Conservation (phyloP, 306 rosid species). For the Prinsepia uniflora region DNA sequence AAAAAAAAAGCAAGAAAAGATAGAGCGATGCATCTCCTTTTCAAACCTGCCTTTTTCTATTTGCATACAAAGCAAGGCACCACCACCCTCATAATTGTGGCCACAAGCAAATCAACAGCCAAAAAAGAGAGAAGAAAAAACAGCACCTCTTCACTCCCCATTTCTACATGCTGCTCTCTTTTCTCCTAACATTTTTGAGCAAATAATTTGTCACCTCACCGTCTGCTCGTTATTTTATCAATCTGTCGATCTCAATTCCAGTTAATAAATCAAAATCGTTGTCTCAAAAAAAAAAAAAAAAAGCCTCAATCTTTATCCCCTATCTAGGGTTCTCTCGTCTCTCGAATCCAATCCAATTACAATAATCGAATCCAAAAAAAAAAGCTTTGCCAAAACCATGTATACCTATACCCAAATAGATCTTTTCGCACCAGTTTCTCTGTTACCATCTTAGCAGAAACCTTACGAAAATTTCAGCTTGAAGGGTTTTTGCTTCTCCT, state of each 20-base stretch:
- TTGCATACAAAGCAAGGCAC: not conserved
- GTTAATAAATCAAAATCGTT: conserved; percentile 1
- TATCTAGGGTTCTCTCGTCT: conserved; percentile 53
- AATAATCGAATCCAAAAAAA: not conserved
- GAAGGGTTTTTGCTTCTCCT: conserved; percentile 24
- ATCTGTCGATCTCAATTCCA: conserved; percentile 10
- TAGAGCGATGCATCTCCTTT: conserved; percentile 3
- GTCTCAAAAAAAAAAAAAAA: not conserved
- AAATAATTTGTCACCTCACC: not conserved
- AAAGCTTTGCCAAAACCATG: conserved; percentile 20
- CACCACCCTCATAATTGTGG: not conserved
- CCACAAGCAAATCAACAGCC: not conserved
- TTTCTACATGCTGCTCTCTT: not conserved
- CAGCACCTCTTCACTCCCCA: not conserved
- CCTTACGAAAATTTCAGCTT: conserved; percentile 30
- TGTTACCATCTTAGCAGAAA: conserved; percentile 27
- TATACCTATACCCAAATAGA: conserved; percentile 29
- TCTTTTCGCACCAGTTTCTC: conserved; percentile 36
- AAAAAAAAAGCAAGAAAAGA: not conserved
- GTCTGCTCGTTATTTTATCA: conserved; percentile 7
- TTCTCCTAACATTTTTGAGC: not conserved
- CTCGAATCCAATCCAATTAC: conserved; percentile 35
- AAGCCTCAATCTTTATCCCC: conserved; percentile 41
- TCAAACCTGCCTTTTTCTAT: not conserved
- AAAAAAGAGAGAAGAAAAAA: not conserved